Evolutionary conservation across 164 flowering plant genomes (phyloP), one percentile per base, ranked within the genome.

Genomic region (Santalum album): DNA sequence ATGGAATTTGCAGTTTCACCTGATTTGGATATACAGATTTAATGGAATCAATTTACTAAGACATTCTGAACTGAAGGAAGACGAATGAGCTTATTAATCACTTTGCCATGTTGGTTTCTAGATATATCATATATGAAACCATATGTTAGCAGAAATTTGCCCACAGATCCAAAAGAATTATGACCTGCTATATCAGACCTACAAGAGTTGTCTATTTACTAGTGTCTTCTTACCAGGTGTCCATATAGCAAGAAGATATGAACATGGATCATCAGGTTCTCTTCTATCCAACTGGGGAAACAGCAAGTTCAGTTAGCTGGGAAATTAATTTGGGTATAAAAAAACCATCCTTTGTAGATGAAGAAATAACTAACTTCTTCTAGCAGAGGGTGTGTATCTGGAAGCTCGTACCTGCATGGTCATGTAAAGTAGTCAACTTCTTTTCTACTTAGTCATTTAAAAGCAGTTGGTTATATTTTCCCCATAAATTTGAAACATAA

Each of bases 231-330:
- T 69, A 86, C 99, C 99, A 66, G 99, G 95, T 59, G 95, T 82
- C 99, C 99, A 94, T 70, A 90, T 87, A n/a, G 96, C 95, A 57
- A 94, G 92, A 42, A 94, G 95, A 67, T 94, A 94, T 39, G 76
- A 60, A 61, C 84, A 68, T 49, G 90, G 89, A 64, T 94, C 99
- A 75, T 82, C 90, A 20, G 78, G 79, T 60, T 86, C 96, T 69
- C 96, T 64, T 65, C 51, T 70, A 32, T 86, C 96, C 78, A 87
- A 25, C 96, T 94, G 77, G 52, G 68, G 57, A 19, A 34, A 34
- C 6, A 56, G 32, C 36, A 42, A n/a, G n/a, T n/a, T 52, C 46
- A 35, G 21, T 21, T 35, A 24, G 21, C n/a, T 49, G 32, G 57
- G 38, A 38, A 51, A 56, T 40, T 2, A 19, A 46, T 11, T 48